Conservation (phyloP, 768 basidiomycete genomes). For the Paxillus involutus region DNA sequence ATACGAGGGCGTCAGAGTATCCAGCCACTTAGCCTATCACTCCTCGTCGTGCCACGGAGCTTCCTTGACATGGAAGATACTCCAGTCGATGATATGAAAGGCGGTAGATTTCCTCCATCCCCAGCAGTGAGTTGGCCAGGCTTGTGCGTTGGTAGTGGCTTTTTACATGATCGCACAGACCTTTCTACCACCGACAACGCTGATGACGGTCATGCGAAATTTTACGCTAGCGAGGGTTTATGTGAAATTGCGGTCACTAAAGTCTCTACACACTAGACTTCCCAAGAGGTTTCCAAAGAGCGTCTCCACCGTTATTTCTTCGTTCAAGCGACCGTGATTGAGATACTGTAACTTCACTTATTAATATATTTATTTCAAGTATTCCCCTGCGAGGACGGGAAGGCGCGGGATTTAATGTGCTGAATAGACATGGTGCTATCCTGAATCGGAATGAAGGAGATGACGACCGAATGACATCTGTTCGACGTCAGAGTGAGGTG, state of each 20-base stretch:
- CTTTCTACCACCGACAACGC: neutral
- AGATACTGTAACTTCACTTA: too few species aligned
- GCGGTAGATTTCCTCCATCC: neutral
- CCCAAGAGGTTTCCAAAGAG: neutral
- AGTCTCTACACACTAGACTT: too few species aligned
- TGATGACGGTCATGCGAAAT: conserved; percentile 9
- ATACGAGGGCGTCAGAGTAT: conserved; percentile 11
- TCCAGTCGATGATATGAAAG: neutral
- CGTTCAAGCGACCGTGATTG: too few species aligned
- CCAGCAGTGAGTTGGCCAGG: conserved; percentile 13
- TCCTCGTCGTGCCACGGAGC: conserved; percentile 4
- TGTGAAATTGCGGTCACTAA: neutral
- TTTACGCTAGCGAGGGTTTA: conserved; percentile 9
- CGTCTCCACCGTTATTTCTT: too few species aligned
- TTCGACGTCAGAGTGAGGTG: too few species aligned
- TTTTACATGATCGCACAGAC: conserved; percentile 1
- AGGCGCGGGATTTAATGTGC: too few species aligned
- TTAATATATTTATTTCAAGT: too few species aligned
- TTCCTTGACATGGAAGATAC: neutral
- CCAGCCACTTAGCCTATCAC: neutral
- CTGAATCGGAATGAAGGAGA: too few species aligned
- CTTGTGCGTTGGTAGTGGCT: neutral
- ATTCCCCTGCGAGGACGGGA: too few species aligned
- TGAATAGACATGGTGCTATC: too few species aligned
- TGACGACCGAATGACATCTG: too few species aligned